Evolutionary conservation across 2,329 filamentous ascomycete genomes (phyloP), one percentile per base, ranked within the genome.

Genomic region (Apiospora pterosperma): DNA sequence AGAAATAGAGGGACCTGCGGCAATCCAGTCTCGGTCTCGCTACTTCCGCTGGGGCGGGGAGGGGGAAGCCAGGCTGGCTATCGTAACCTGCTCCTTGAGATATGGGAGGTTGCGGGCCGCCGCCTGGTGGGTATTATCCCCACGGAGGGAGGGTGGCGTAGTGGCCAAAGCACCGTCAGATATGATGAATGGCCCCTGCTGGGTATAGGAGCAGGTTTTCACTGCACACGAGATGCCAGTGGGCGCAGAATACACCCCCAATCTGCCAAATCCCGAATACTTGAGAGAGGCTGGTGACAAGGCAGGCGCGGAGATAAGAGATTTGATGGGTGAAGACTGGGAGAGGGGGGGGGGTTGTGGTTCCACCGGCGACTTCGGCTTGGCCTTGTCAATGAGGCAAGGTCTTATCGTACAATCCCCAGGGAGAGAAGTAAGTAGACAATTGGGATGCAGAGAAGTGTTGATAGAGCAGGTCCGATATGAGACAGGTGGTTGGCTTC

Each of bases 1-100:
- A 76, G 72, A 65, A 67, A 74, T 72, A 72, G 68, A 69, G 70
- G 71, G 62, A 55, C 48, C 48, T 55, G 48, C 19, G 28, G 48
- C 48, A 55, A n/a, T 55, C 25, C 48, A 55, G 28, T n/a, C 48
- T 19, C 28, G 48, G 48, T 34, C 28, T 55, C 48, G 48, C 48
- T 55, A 55, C 48, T 34, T 55, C 48, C 28, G 28, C 7, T 34
- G 64, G 64, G 67, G 69, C 65, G 64, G 52, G 8, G 21, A 16
- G 19, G 34, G 38, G 25, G n/a, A 36, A 61, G 59, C 12, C 19
- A 41, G 38, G 38, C 28, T 55, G 48, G 48, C 48, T 55, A 55
- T 21, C 48, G 48, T 34, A 28, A 39, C 59, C 34, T 38, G 38
- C 25, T 25, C 60, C 39, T 41, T 34, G 28, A 48, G 38, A 31